Evolutionary conservation across 371 early-diverging fungal species (phyloP).

Genomic region (Nematocida major): DNA sequence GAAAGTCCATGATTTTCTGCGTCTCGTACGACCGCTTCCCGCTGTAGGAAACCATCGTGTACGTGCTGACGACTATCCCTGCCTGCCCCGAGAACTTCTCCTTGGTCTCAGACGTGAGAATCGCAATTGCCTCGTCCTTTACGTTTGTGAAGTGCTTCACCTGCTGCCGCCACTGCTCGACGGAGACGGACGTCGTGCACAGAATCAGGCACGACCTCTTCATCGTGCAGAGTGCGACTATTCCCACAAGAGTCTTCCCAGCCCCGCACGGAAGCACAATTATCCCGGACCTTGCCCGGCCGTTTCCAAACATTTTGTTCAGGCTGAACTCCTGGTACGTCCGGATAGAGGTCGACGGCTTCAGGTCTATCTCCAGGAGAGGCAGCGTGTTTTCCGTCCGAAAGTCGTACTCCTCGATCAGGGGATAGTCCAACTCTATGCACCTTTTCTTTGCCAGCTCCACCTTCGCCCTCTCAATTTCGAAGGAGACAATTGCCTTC

Average conservation of each 20-base stretch:
- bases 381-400: conserved; percentile 77
- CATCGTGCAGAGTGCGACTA: conserved; percentile 94
- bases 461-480: conserved; percentile 72
- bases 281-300: conserved; percentile 92
- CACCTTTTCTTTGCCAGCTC: conserved; percentile 78
- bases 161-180: conserved; percentile 95
- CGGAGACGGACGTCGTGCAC: conserved; percentile 89
- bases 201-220: conserved; percentile 87
- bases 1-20: conserved; percentile 86
- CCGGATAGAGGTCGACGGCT: conserved; percentile 84
- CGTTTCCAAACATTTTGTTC: conserved; percentile 97
- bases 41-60: conserved; percentile 89
- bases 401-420: conserved; percentile 98
- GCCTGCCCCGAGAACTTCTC: conserved; percentile 67
- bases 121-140: conserved; percentile 78
- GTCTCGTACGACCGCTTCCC: conserved; percentile 88
- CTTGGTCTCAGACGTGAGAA: conserved; percentile 89
- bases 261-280: conserved; percentile 97
- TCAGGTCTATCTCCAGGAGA: conserved; percentile 82
- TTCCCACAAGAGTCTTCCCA: conserved; percentile 97
- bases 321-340: conserved; percentile 95
- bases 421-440: conserved; percentile 84
- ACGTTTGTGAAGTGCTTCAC: conserved; percentile 86
- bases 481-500: conserved; percentile 71
- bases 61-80: conserved; percentile 71